phyloP scores from a whole-genome alignment of 2,329 filamentous ascomycete genomes.

The Phialophora tarda region DNA sequence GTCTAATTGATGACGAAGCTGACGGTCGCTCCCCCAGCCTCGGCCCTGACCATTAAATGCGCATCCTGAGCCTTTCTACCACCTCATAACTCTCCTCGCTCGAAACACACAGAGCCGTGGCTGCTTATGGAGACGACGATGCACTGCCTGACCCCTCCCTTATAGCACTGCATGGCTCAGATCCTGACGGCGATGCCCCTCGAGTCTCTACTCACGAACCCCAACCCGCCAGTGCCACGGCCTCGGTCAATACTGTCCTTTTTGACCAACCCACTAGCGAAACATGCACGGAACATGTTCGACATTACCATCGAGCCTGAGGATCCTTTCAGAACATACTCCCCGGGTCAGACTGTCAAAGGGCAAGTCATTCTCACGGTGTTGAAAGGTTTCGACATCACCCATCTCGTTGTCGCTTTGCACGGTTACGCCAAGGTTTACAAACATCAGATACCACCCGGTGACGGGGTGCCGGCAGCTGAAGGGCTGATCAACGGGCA shows the following conservation, averaged over 20 bases:
- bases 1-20: constrained; percentile 30
- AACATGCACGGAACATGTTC: constrained; percentile 61
- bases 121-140: constrained; percentile 21
- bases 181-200: constrained; percentile 38
- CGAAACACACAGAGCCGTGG: background rate
- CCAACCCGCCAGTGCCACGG: constrained; percentile 49
- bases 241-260: constrained; percentile 58
- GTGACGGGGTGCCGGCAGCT: constrained; percentile 58
- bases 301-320: constrained; percentile 68
- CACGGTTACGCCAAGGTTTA: constrained; percentile 70
- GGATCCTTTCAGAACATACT: constrained; percentile 67
- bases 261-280: constrained; percentile 61
- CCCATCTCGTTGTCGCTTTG: constrained; percentile 66
- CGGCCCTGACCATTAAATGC: constrained; percentile 12
- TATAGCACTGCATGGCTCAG: constrained; percentile 35
- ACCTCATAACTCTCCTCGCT: background rate
- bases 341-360: constrained; percentile 66
- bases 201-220: constrained; percentile 47
- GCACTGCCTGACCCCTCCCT: constrained; percentile 22
- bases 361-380: constrained; percentile 66
- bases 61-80: constrained; percentile 7
- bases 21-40: constrained; percentile 19
- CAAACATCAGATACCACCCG: constrained; percentile 64
- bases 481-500: constrained; percentile 60
- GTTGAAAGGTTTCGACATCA: constrained; percentile 65